Evolutionary conservation across 352 stramenopile genomes (phyloP).

Genomic region (Pythium coloratum): DNA sequence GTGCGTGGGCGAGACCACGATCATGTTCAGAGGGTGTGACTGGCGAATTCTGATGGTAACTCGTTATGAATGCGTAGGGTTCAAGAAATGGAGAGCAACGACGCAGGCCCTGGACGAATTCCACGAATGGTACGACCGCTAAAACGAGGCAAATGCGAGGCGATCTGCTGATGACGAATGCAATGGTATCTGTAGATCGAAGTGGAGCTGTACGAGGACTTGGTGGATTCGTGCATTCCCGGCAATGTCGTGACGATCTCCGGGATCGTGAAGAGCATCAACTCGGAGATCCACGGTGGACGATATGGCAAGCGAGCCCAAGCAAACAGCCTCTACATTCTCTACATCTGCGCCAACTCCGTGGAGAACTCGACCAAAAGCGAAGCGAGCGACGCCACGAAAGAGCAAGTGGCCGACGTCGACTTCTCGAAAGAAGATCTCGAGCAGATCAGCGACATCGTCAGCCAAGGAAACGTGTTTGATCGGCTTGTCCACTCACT

Average conservation of each 20-base stretch:
- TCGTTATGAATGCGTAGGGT: conserved; percentile 32
- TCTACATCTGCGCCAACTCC: conserved; percentile 90
- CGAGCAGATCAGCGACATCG: conserved; percentile 81
- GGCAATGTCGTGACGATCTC: conserved; percentile 91
- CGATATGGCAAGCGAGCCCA: conserved; percentile 75
- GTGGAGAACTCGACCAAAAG: conserved; percentile 52
- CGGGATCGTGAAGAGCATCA: conserved; percentile 90
- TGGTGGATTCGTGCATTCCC: conserved; percentile 92
- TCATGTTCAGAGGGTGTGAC: neutral
- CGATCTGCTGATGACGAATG: neutral
- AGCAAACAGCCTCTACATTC: conserved; percentile 84
- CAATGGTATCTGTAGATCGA: conserved; percentile 24
- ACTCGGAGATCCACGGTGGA: conserved; percentile 84
- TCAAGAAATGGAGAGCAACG: conserved; percentile 86
- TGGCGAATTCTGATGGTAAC: neutral
- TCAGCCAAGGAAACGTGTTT: conserved; percentile 80
- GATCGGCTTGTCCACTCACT: conserved; percentile 90
- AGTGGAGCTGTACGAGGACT: conserved; percentile 74
- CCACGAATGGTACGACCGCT: conserved; percentile 46
- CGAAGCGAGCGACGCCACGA: conserved; percentile 23
- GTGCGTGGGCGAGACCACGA: conserved; percentile 2
- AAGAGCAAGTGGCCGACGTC: conserved; percentile 32
- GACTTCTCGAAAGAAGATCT: conserved; percentile 86
- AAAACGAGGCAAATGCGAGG: neutral
- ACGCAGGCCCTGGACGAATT: conserved; percentile 66